Evolutionary conservation across 2,329 filamentous ascomycete genomes (phyloP).

Genomic region (Conoideocrella luteorostrata): DNA sequence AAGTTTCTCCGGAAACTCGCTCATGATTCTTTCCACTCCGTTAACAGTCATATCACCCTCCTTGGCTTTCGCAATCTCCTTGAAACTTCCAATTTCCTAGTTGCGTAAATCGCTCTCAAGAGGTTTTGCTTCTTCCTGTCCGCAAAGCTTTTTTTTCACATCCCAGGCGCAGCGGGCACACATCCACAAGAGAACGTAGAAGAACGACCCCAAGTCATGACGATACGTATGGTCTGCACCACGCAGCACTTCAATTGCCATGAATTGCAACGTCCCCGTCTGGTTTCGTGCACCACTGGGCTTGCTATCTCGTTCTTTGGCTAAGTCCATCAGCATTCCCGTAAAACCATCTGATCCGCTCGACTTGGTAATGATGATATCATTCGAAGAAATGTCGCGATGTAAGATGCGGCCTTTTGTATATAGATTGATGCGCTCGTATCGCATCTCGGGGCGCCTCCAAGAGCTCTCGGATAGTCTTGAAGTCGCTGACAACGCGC

Average conservation of each 20-base stretch:
- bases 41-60: slow-evolving; percentile 7
- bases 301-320: slow-evolving; percentile 12
- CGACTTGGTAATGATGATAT: slow-evolving; percentile 4
- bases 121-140: not conserved
- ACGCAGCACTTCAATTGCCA: slow-evolving; percentile 26
- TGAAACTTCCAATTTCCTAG: slow-evolving; percentile 11
- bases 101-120: slow-evolving; percentile 1
- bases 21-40: slow-evolving; percentile 8
- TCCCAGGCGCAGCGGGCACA: slow-evolving; percentile 10
- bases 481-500: slow-evolving; percentile 7
- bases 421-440: slow-evolving; percentile 7
- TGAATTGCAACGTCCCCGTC: slow-evolving; percentile 26
- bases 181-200: slow-evolving; percentile 14
- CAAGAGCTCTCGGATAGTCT: not conserved
- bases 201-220: slow-evolving; percentile 10
- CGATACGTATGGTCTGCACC: slow-evolving; percentile 19
- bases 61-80: slow-evolving; percentile 6
- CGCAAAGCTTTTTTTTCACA: too few relatives aligned
- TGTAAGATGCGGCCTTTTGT: slow-evolving; percentile 2
- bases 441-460: slow-evolving; percentile 8
- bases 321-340: slow-evolving; percentile 19
- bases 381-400: slow-evolving; percentile 7
- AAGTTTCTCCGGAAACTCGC: slow-evolving; percentile 12
- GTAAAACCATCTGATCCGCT: slow-evolving; percentile 13
- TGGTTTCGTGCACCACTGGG: slow-evolving; percentile 18